A percentile compares a stretch with the other conserved stretches of the same genome.
These are phyloP conservation scores for Scutellaria galericulata DNA, from an alignment of 257 asterid species.

Conservation along the genomic window DNA sequence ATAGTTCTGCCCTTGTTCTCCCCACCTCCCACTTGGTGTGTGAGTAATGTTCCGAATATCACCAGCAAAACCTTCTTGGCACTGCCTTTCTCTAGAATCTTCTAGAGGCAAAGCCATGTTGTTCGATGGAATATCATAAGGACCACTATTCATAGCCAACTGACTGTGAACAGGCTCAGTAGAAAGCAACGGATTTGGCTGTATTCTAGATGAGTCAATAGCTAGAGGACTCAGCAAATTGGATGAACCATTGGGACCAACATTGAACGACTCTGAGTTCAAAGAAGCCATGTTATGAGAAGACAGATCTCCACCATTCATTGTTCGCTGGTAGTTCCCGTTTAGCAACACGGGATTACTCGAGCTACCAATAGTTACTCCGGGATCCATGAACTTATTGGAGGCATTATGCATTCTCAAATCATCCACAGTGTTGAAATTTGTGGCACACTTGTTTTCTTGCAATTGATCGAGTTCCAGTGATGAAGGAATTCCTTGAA, in stretches of 20 bases:
- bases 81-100: conserved; percentile 54
- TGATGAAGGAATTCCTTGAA: conserved; percentile 72
- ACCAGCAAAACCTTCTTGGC: conserved; percentile 49
- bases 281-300: conserved; percentile 54
- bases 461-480: conserved; percentile 76
- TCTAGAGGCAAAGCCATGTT: conserved; percentile 49
- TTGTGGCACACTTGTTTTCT: conserved; percentile 48
- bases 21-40: conserved; percentile 51
- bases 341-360: conserved; percentile 51
- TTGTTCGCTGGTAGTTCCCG: conserved; percentile 52
- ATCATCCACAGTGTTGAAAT: conserved; percentile 47
- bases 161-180: conserved; percentile 54
- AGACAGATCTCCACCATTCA: conserved; percentile 46
- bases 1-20: conserved; percentile 47
- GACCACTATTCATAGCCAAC: conserved; percentile 40
- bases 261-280: conserved; percentile 52
- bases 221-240: conserved; percentile 51
- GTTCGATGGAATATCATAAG: conserved; percentile 51
- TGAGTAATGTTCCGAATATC: conserved; percentile 47
- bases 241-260: conserved; percentile 46
- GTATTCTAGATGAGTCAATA: conserved; percentile 51
- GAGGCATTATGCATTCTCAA: conserved; percentile 51
- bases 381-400: conserved; percentile 45
- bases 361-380: conserved; percentile 47
- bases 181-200: conserved; percentile 50